These are phyloP conservation scores for Clohesyomyces aquaticus DNA, from an alignment of 495 filamentous ascomycete species.

Conservation along the genomic window DNA sequence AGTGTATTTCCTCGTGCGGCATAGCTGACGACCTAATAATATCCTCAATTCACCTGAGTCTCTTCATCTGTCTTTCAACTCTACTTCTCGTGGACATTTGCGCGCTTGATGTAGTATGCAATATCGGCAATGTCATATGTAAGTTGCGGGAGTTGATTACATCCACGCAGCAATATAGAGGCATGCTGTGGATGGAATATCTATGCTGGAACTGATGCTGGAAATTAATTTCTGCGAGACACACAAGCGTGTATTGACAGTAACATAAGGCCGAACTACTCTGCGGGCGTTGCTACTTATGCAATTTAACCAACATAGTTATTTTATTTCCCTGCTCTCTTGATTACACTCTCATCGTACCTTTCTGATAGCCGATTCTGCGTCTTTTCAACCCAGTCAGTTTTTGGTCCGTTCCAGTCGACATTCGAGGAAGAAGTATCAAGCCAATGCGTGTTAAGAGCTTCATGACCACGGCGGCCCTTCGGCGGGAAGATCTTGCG, in stretches of 20 bases:
- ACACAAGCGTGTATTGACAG: no score
- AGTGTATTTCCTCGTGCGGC: no score
- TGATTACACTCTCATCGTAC: constrained; percentile 75
- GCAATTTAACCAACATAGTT: constrained; percentile 69
- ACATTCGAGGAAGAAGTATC: constrained; percentile 71
- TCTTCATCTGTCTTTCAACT: no score
- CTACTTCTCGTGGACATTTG: no score
- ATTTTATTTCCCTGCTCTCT: constrained; percentile 71
- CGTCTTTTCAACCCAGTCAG: no score
- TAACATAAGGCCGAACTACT: constrained; percentile 60
- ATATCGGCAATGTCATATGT: constrained; percentile 76
- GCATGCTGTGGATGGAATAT: constrained; percentile 70
- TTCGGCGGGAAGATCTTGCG: constrained; percentile 70
- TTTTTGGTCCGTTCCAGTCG: constrained; percentile 76
- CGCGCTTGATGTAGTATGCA: constrained; percentile 67
- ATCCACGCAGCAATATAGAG: constrained; percentile 74
- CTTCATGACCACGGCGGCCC: constrained; percentile 70
- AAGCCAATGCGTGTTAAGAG: constrained; percentile 64
- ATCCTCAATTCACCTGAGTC: no score
- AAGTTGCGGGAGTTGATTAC: constrained; percentile 77
- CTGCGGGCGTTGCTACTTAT: constrained; percentile 64
- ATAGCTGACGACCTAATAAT: no score
- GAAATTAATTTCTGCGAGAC: constrained; percentile 42
- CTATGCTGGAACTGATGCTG: constrained; percentile 69
- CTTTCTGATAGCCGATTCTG: constrained; percentile 77